phyloP scores from a whole-genome alignment of 441 rosid species.

The Syzygium malaccense region DNA sequence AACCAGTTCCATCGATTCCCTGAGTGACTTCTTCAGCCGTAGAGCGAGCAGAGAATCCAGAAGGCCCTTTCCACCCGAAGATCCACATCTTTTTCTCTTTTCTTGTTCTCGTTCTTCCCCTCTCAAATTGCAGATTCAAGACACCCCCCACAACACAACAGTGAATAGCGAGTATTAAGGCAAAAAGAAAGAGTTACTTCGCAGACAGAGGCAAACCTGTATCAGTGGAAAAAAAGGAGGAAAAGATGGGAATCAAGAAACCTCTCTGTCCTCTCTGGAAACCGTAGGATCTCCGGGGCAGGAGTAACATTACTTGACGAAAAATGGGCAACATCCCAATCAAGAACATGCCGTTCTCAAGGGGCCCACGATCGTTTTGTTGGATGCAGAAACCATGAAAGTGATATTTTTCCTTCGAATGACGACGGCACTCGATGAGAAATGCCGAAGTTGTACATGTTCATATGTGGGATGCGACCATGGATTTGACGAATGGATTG shows the following conservation, averaged over 20 bases:
- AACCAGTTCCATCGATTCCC: constrained; percentile 50
- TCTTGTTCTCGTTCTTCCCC: neutral
- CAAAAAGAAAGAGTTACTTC: neutral
- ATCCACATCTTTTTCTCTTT: constrained; percentile 26
- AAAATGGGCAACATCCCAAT: neutral
- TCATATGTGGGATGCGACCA: neutral
- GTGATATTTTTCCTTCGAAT: neutral
- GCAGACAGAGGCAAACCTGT: neutral
- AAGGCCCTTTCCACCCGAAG: constrained; percentile 52
- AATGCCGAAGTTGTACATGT: neutral
- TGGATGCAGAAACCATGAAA: neutral
- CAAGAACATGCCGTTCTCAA: neutral
- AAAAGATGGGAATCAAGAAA: neutral
- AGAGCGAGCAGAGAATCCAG: constrained; percentile 52
- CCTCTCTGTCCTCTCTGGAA: neutral
- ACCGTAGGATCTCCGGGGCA: neutral
- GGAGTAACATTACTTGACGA: neutral
- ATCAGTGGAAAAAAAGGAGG: neutral
- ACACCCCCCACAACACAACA: neutral
- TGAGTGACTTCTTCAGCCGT: constrained; percentile 55
- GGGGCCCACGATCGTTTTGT: neutral
- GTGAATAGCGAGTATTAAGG: neutral
- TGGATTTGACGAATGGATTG: neutral
- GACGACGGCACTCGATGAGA: neutral
- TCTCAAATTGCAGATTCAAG: neutral